Conservation (phyloP, 1,284 basidiomycete genomes). For the Tilletia walkeri region DNA sequence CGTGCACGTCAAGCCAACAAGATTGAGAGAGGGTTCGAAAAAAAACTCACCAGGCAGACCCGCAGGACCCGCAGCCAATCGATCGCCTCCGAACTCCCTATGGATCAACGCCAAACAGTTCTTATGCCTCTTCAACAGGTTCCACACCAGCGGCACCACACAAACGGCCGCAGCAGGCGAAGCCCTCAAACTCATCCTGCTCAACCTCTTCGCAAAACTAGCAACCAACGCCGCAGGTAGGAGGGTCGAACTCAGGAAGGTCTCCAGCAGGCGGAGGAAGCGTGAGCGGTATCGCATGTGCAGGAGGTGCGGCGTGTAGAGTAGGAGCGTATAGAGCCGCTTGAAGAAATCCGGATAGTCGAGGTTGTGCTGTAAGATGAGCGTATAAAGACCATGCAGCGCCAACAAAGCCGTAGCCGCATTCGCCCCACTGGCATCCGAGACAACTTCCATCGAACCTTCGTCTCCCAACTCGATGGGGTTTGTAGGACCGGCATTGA, state of each 20-base stretch:
- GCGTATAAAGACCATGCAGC: constrained; percentile 83
- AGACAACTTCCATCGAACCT: not conserved
- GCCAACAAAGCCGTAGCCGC: constrained; percentile 77
- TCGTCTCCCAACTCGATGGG: not conserved
- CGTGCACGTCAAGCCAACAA: no score
- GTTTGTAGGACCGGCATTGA: constrained; percentile 59
- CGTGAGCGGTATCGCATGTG: constrained; percentile 89
- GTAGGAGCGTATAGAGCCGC: constrained; percentile 81
- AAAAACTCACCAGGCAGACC: constrained; percentile 27
- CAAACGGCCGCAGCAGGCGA: constrained; percentile 88
- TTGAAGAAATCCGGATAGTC: constrained; percentile 96
- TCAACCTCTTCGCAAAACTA: constrained; percentile 87
- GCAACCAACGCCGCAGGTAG: constrained; percentile 84
- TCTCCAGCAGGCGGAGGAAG: constrained; percentile 87
- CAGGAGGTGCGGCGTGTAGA: constrained; percentile 61
- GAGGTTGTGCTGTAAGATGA: constrained; percentile 90
- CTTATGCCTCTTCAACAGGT: constrained; percentile 87
- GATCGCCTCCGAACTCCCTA: constrained; percentile 50
- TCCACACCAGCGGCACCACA: constrained; percentile 90
- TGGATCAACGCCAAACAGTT: constrained; percentile 91
- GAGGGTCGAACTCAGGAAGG: constrained; percentile 88
- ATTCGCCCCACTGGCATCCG: constrained; percentile 63
- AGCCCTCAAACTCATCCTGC: constrained; percentile 76
- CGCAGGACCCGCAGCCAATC: constrained; percentile 42
- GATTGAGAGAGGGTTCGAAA: no score